Base-by-base conservation (phyloP, 2,329 filamentous ascomycete species). In the Alternaria rosae region DNA sequence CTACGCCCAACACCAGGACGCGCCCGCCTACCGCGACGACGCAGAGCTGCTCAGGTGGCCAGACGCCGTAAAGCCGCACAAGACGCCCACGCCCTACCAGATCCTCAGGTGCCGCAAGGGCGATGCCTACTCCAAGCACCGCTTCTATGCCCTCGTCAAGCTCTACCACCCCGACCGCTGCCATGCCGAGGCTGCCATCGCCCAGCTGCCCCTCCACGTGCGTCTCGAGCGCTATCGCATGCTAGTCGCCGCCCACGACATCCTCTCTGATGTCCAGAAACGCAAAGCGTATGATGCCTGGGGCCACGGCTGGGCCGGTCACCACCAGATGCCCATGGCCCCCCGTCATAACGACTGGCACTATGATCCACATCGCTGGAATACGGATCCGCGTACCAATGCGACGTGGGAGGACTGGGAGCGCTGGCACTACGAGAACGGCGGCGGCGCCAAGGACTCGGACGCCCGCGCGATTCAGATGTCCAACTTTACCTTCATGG, bases 331-430 rank as follows among this genome's bases (percentile, higher is more conserved):
- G 10, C 63, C 66, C 25, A 59, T 75, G 63, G 38, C 66, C 21
- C 61, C 68, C 63, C 64, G 67, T 60, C 54, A 70, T 64, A 61
- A 70, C 65, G 70, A 69, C 43, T 77, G 62, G 69, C 62, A 65
- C 8, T 67, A 63, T 30, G 69, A 78, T 70, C 66, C 73, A 13
- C 59, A 65, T 66, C 51, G 74, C 66, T 72, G 79, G 80, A 54
- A 73, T 68, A 64, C 76, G 73, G 71, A 82, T 75, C 77, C 85
- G 3, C 87, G 89, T 51, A 78, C 83, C 70, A 98, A 98, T 77
- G 95, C 93, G 1, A 98, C 95, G 0, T 99, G 95, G 95, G 95
- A 99, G 77, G 95, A 99, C 78, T 97, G 94, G 94, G 92, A 97
- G 81, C 85, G 85, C 45, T 82, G 79, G 79, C 76, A 79, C 62